Evolutionary conservation across 2,329 filamentous ascomycete species (phyloP).

Genomic region (Apiospora malaysiana): DNA sequence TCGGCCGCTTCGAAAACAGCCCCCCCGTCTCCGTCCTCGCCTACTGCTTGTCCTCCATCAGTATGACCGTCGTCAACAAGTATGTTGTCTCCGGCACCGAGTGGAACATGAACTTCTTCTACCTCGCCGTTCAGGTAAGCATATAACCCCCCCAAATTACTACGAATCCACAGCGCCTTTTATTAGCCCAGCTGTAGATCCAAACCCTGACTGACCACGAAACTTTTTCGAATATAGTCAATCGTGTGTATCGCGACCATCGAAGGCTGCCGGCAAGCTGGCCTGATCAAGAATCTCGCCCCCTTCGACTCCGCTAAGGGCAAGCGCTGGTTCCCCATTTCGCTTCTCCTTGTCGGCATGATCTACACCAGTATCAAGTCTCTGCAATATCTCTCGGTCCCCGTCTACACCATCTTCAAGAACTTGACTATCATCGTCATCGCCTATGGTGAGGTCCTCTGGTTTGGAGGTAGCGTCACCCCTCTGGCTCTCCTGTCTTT

Average conservation of each 20-base stretch:
- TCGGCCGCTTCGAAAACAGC: conserved; percentile 70
- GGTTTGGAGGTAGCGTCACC: conserved; percentile 94
- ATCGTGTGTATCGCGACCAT: conserved; percentile 89
- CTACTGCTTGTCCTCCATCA: conserved; percentile 95
- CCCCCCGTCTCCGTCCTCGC: conserved; percentile 81
- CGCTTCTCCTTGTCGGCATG: conserved; percentile 95
- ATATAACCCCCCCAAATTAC: background rate
- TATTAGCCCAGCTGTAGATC: background rate
- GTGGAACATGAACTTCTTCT: conserved; percentile 97
- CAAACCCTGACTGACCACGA: conserved; percentile 25
- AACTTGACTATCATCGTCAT: conserved; percentile 99
- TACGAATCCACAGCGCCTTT: background rate
- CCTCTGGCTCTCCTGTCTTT: conserved; percentile 90
- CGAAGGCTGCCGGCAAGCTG: conserved; percentile 77
- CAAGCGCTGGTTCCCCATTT: conserved; percentile 97
- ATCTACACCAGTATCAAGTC: conserved; percentile 98
- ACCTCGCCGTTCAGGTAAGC: conserved; percentile 87
- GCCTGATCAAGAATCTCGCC: conserved; percentile 82
- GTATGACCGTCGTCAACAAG: conserved; percentile 99
- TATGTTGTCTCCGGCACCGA: conserved; percentile 89
- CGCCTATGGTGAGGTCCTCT: conserved; percentile 96
- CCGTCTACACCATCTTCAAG: conserved; percentile 99
- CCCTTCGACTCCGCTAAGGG: conserved; percentile 87
- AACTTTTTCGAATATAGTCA: conserved; percentile 59
- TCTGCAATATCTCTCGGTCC: conserved; percentile 93